Evolutionary conservation across 805 yeast species (phyloP).

Genomic region (Kuraishia capsulata): DNA sequence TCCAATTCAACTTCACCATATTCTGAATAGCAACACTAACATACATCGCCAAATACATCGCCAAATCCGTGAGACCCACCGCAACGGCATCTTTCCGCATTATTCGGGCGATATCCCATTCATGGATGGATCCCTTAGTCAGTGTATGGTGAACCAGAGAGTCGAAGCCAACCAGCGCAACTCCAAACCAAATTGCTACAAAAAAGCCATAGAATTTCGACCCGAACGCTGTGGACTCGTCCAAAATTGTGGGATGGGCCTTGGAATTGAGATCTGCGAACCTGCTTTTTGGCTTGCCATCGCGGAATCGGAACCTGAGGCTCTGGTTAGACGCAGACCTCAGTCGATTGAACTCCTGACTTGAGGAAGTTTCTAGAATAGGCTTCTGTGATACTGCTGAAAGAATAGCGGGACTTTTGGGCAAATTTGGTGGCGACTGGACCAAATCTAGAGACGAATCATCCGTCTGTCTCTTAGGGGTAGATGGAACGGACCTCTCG

Average conservation of each 20-base stretch:
- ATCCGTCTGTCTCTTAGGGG: background rate
- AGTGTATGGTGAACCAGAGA: conserved; percentile 44
- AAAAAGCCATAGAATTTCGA: conserved; percentile 70
- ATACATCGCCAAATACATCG: conserved; percentile 66
- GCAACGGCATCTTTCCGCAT: conserved; percentile 53
- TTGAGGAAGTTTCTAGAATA: background rate
- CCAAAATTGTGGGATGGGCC: conserved; percentile 41
- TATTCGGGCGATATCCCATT: conserved; percentile 46
- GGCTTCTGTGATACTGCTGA: too few species aligned
- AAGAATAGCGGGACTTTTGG: background rate
- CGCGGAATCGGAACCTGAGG: conserved; percentile 3
- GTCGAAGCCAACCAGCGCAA: conserved; percentile 45
- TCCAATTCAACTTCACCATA: conserved; percentile 29
- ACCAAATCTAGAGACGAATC: background rate
- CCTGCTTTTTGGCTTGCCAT: conserved; percentile 34
- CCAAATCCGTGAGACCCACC: conserved; percentile 66
- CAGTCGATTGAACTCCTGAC: background rate
- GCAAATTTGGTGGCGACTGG: background rate
- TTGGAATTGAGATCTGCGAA: conserved; percentile 46
- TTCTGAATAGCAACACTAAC: conserved; percentile 51
- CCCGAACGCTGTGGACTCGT: conserved; percentile 32
- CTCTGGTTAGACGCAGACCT: background rate
- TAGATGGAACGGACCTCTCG: background rate
- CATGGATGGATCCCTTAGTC: conserved; percentile 30
- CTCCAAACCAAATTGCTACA: conserved; percentile 68